These are phyloP conservation scores for Voacanga thouarsii DNA, from an alignment of 257 asterid species.

Conservation along the genomic window DNA sequence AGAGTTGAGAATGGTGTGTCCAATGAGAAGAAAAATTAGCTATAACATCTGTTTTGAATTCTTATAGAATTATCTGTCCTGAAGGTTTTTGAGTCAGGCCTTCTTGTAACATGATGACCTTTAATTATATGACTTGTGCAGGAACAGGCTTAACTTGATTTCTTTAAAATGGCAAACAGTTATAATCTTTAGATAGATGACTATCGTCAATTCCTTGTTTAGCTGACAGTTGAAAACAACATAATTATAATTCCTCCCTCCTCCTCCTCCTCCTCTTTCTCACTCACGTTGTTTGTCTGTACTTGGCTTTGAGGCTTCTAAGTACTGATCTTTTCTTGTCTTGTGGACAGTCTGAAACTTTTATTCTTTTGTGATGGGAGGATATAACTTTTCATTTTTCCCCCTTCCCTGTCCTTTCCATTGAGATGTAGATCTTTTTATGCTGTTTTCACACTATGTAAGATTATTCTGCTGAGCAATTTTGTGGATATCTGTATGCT, in stretches of 20 bases:
- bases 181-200: neutral
- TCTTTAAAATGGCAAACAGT: neutral
- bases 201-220: neutral
- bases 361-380: neutral
- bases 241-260: neutral
- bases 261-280: neutral
- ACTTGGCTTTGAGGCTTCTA: constrained; percentile 8
- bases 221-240: neutral
- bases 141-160: neutral
- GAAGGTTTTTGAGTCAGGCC: constrained; percentile 16
- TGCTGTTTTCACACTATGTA: neutral
- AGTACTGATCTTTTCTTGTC: neutral
- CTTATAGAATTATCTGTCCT: constrained; percentile 13
- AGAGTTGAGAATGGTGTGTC: constrained; percentile 81
- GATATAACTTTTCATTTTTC: neutral
- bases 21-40: constrained; percentile 51
- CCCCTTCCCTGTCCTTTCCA: neutral
- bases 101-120: constrained; percentile 16
- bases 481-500: constrained; percentile 1
- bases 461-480: neutral
- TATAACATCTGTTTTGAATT: constrained; percentile 18
- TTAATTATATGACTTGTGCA: neutral
- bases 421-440: neutral
- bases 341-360: neutral
- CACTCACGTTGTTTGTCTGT: neutral